Evolutionary conservation across 73 alveolate genomes (phyloP).

Genomic region (Uronychia binucleata): DNA sequence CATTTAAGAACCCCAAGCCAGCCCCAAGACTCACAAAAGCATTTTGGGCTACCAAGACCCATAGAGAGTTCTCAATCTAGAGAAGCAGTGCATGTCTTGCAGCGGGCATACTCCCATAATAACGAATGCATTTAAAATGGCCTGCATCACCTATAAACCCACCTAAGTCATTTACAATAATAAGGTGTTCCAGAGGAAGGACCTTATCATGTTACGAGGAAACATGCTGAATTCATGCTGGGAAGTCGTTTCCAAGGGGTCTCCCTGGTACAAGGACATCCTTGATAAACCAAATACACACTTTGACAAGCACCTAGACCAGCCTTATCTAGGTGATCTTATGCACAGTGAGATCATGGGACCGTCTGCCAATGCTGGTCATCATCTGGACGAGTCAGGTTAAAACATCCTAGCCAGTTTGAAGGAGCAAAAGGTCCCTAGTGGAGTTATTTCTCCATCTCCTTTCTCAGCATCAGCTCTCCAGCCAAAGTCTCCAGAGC

Average conservation of each 20-base stretch:
- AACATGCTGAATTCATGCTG: slow-evolving; percentile 15
- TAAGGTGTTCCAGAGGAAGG: slow-evolving; percentile 2
- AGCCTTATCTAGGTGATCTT: not conserved
- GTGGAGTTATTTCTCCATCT: not conserved
- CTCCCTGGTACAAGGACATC: not conserved
- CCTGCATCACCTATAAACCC: slow-evolving; percentile 1
- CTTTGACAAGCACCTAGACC: not conserved
- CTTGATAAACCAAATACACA: too few relatives aligned
- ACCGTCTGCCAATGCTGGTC: not conserved
- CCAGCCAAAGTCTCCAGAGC: not conserved
- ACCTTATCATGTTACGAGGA: slow-evolving; percentile 9
- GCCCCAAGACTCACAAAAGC: too few relatives aligned
- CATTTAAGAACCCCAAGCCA: too few relatives aligned
- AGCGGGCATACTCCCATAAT: not conserved
- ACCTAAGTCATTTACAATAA: slow-evolving; percentile 1
- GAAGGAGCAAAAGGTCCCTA: not conserved
- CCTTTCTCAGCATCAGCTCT: not conserved
- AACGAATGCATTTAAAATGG: not conserved
- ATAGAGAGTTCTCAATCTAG: not conserved
- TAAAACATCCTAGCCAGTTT: not conserved
- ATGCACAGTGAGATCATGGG: not conserved
- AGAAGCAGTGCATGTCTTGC: slow-evolving; percentile 15
- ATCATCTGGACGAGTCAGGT: not conserved
- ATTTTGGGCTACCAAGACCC: not conserved
- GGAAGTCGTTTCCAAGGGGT: not conserved